These are phyloP conservation scores for Aspergillus ustus DNA, from an alignment of 2,329 filamentous ascomycete species.

Conservation along the genomic window DNA sequence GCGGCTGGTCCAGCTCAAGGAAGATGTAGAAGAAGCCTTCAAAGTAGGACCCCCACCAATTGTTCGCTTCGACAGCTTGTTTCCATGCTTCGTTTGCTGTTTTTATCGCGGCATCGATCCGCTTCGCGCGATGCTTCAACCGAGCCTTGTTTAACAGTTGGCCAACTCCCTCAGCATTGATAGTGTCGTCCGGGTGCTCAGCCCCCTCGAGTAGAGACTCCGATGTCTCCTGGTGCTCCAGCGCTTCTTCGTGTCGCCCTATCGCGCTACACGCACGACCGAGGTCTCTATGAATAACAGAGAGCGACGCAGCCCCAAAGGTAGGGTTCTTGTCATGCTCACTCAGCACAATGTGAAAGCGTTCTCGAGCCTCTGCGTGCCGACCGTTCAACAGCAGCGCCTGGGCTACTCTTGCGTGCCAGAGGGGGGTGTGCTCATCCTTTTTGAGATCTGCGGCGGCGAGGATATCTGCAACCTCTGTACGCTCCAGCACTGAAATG, in stretches of 20 bases:
- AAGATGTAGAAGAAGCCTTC: not conserved
- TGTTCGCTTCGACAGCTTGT: not conserved
- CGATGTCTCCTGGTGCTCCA: not conserved
- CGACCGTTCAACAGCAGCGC: not conserved
- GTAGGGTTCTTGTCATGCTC: not conserved
- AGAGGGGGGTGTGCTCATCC: not conserved
- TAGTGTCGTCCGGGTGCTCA: too few relatives aligned
- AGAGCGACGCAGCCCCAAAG: not conserved
- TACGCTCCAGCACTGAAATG: too few relatives aligned
- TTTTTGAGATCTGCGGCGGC: not conserved
- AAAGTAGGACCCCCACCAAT: not conserved
- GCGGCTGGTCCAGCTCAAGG: not conserved
- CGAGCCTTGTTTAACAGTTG: not conserved
- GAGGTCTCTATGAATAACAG: conserved; percentile 1
- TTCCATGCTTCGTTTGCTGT: not conserved
- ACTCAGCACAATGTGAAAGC: not conserved
- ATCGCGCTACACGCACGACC: not conserved
- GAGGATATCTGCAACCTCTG: not conserved
- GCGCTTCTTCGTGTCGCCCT: not conserved
- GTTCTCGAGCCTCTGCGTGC: not conserved
- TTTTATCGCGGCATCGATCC: not conserved
- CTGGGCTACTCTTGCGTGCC: conserved; percentile 12
- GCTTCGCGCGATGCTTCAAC: not conserved
- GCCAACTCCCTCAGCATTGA: not conserved
- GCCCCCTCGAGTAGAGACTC: not conserved